These are phyloP conservation scores for Mallotus japonicus DNA, from an alignment of 441 rosid species.

Conservation along the genomic window DNA sequence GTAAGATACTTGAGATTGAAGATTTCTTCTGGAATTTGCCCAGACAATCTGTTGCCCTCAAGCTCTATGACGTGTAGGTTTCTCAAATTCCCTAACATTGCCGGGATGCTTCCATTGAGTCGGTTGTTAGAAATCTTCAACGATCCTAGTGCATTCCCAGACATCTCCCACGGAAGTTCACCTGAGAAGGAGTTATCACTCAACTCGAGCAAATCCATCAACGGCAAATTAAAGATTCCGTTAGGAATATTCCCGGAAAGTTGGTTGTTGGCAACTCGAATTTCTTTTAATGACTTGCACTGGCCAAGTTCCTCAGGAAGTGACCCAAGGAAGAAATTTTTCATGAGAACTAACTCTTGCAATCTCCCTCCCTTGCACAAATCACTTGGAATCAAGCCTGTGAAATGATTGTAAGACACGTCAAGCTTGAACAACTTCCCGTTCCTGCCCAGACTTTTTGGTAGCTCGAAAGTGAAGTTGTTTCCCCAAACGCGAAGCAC, in stretches of 20 bases:
- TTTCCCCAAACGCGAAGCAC: constrained; percentile 70
- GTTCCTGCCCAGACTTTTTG: constrained; percentile 64
- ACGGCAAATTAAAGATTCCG: constrained; percentile 64
- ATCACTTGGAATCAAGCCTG: constrained; percentile 62
- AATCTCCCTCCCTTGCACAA: constrained; percentile 65
- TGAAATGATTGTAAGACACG: constrained; percentile 63
- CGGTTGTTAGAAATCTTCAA: constrained; percentile 53
- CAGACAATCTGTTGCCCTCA: constrained; percentile 50
- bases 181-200: constrained; percentile 67
- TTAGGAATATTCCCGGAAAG: constrained; percentile 71
- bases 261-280: constrained; percentile 52
- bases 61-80: constrained; percentile 44
- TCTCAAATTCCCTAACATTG: constrained; percentile 49
- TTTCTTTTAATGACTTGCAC: constrained; percentile 54
- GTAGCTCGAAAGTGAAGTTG: constrained; percentile 65
- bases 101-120: constrained; percentile 63
- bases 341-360: constrained; percentile 46
- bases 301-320: constrained; percentile 65
- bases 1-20: constrained; percentile 47
- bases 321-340: constrained; percentile 68
- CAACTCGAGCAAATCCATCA: constrained; percentile 44
- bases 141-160: constrained; percentile 41
- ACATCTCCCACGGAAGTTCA: constrained; percentile 59
- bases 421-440: constrained; percentile 58
- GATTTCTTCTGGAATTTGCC: constrained; percentile 53